Evolutionary conservation across 2,329 filamentous ascomycete species (phyloP).

Genomic region (Chrysosporium queenslandicum): DNA sequence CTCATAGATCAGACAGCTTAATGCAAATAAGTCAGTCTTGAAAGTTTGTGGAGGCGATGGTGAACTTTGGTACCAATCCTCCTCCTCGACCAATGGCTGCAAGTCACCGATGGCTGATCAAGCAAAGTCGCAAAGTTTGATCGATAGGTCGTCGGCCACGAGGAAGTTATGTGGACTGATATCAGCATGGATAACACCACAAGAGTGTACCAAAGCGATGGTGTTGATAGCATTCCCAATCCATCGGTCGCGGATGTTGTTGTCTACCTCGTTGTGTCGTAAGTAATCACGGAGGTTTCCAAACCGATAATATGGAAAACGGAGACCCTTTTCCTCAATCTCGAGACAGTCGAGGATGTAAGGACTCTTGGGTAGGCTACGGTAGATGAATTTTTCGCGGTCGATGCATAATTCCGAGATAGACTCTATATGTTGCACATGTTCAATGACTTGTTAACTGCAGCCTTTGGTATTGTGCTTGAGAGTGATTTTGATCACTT

Average conservation of each 20-base stretch:
- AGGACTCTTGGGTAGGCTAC: neutral
- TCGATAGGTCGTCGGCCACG: constrained; percentile 4
- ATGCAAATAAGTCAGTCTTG: neutral
- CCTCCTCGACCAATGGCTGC: neutral
- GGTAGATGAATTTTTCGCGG: neutral
- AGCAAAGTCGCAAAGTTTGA: constrained; percentile 13
- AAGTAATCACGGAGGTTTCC: neutral
- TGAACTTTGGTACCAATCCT: neutral
- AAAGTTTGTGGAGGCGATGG: neutral
- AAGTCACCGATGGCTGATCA: constrained; percentile 4
- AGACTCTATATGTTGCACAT: neutral
- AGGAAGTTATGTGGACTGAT: constrained; percentile 8
- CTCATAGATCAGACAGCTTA: constrained; percentile 11
- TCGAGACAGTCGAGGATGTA: neutral
- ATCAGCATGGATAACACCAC: constrained; percentile 6
- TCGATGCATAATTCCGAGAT: neutral
- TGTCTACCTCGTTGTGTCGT: neutral
- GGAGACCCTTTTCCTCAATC: neutral
- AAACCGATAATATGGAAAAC: neutral
- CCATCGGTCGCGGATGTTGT: neutral
- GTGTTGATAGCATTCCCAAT: neutral
- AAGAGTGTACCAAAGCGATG: constrained; percentile 3
- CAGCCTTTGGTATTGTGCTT: neutral
- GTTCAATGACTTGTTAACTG: neutral
- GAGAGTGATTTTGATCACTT: neutral